Base-by-base conservation (phyloP, 108 stramenopile species). In the Skeletonema marinoi region DNA sequence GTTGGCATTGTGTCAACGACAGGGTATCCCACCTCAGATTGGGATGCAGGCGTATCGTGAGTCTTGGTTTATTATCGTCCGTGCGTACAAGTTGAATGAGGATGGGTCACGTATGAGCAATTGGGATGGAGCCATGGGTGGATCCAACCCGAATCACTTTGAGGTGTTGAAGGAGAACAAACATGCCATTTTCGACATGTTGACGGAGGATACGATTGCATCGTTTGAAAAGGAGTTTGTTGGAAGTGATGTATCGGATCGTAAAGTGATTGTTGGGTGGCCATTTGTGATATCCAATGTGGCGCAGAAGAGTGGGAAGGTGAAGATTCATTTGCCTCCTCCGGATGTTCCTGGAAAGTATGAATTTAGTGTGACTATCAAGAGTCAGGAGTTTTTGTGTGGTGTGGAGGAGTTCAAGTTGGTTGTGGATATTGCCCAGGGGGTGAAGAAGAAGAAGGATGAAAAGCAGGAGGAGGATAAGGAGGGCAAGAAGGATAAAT, bases 321-420 rank as follows among this genome's bases (percentile, higher is more conserved):
- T 93, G 36, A 88, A 89, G 75, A 82, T 93, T 64, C 82, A 89
- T 58, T 90, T 93, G 67, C 61, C 62, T 39, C 89, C 91, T 1
- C 94, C 94, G 12, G n/a, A 73, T 7, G 85, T 71, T 11, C 83
- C 92, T 62, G 94, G 94, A 38, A 89, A 84, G 81, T 95, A 93
- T 74, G 77, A 82, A 50, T 88, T 95, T 68, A 35, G 30, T n/a
- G 86, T 95, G 0, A 71, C 73, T 32, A 68, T 95, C 63, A 93
- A 92, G 78, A 89, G 88, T 73, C 92, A 93, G 73, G 94, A 95
- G 68, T 95, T 95, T 80, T 77, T 95, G 86, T 90, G 92, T 41
- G 88, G 82, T 8, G 94, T 91, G 69, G 85, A 90, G 66, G 88
- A 87, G 60, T 84, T 95, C 44, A 35, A 56, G 32, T 71, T 95